A percentile compares a stretch with the other conserved stretches of the same genome.
These are phyloP conservation scores for Ophiostoma montium DNA, from an alignment of 2,329 filamentous ascomycete genomes.

Conservation along the genomic window DNA sequence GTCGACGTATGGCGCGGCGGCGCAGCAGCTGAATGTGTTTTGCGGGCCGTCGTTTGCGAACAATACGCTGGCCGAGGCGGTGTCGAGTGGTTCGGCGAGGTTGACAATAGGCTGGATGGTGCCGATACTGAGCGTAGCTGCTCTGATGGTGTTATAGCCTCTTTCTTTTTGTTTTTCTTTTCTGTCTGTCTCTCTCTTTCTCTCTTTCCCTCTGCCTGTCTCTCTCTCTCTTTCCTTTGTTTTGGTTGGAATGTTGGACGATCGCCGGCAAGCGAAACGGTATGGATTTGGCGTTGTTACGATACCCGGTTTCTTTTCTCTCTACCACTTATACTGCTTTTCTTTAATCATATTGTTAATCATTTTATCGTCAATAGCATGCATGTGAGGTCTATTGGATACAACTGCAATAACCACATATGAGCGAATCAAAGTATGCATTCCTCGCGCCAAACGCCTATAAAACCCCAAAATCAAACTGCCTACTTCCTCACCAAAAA, in stretches of 20 bases:
- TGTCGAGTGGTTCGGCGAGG: neutral
- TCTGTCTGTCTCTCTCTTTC: neutral
- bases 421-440: neutral
- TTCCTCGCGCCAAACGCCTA: neutral
- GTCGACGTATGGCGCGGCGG: conserved; percentile 55
- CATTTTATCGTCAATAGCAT: too few species aligned
- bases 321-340: neutral
- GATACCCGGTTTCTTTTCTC: conserved; percentile 6
- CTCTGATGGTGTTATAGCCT: neutral
- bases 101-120: neutral
- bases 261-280: neutral
- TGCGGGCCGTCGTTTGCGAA: conserved; percentile 47
- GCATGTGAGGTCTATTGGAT: too few species aligned
- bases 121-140: neutral
- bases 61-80: conserved; percentile 30
- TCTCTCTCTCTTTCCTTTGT: neutral
- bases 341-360: neutral
- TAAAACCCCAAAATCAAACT: neutral
- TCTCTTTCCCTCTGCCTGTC: neutral
- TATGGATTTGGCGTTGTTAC: conserved; percentile 6
- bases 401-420: neutral
- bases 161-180: neutral
- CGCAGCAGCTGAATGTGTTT: conserved; percentile 54
- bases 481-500: conserved; percentile 26
- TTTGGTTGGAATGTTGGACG: neutral